Conservation (phyloP, 257 asterid species). For the Jasminum sambac region DNA sequence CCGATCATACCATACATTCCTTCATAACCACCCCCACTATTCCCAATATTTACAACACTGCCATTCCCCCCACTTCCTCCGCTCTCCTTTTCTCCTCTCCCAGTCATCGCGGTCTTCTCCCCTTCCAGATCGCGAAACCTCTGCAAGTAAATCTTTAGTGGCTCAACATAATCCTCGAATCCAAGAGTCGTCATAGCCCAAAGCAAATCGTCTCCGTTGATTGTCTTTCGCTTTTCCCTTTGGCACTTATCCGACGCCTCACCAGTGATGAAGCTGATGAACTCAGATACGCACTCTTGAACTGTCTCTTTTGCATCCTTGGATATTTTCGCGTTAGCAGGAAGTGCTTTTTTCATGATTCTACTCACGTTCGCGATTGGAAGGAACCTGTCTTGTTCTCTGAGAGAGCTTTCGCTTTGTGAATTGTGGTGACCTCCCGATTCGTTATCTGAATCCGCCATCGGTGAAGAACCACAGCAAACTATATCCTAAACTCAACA, state of each 20-base stretch:
- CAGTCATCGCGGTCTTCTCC: slow-evolving; percentile 56
- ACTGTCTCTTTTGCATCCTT: slow-evolving; percentile 72
- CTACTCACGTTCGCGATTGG: slow-evolving; percentile 74
- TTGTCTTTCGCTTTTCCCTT: slow-evolving; percentile 64
- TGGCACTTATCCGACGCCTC: slow-evolving; percentile 76
- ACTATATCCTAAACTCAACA: background rate
- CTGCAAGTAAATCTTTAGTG: slow-evolving; percentile 56
- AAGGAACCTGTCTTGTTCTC: slow-evolving; percentile 68
- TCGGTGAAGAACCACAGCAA: background rate
- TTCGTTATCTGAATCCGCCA: slow-evolving; percentile 91
- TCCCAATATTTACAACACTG: slow-evolving; percentile 31
- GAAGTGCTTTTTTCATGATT: slow-evolving; percentile 65
- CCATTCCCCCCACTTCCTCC: slow-evolving; percentile 31
- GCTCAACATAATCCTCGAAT: slow-evolving; percentile 67
- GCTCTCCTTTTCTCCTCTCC: slow-evolving; percentile 37
- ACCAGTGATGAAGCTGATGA: slow-evolving; percentile 71
- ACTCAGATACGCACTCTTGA: slow-evolving; percentile 74
- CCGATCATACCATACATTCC: slow-evolving; percentile 38
- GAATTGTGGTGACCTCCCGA: slow-evolving; percentile 64
- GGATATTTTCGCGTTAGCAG: slow-evolving; percentile 70
- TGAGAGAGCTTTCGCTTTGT: slow-evolving; percentile 42
- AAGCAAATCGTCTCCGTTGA: slow-evolving; percentile 66
- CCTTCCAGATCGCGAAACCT: slow-evolving; percentile 69
- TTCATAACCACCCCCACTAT: slow-evolving; percentile 33
- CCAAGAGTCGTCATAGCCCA: slow-evolving; percentile 81